phyloP scores from a whole-genome alignment of 2,329 filamentous ascomycete species.

The Curvularia sp. region DNA sequence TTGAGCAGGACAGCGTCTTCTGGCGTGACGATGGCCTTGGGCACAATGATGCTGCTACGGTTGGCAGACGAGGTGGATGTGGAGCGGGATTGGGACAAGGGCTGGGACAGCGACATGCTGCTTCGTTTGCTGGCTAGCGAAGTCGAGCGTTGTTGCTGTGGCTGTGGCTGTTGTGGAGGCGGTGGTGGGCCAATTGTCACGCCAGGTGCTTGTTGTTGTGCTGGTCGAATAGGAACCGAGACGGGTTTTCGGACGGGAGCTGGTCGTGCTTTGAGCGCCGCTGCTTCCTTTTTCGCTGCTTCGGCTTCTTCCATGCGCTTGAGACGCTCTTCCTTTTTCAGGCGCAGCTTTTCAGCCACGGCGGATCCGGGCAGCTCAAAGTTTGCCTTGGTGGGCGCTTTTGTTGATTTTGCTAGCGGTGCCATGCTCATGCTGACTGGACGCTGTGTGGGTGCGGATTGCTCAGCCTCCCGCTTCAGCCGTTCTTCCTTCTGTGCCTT shows the following conservation, averaged over 20 bases:
- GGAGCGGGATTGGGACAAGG: slow-evolving; percentile 27
- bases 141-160: slow-evolving; percentile 19
- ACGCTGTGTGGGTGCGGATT: slow-evolving; percentile 12
- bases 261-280: slow-evolving; percentile 37
- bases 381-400: slow-evolving; percentile 58
- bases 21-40: slow-evolving; percentile 38
- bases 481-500: slow-evolving; percentile 46
- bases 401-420: slow-evolving; percentile 55
- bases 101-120: slow-evolving; percentile 30
- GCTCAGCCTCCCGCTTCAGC: slow-evolving; percentile 37
- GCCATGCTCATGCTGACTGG: slow-evolving; percentile 39
- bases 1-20: slow-evolving; percentile 42
- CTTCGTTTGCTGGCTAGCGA: slow-evolving; percentile 34
- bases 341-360: slow-evolving; percentile 49
- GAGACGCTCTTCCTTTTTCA: slow-evolving; percentile 45
- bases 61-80: slow-evolving; percentile 34
- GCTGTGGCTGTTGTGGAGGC: slow-evolving; percentile 8
- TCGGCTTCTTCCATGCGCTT: slow-evolving; percentile 44
- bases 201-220: slow-evolving; percentile 28
- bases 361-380: slow-evolving; percentile 63
- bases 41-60: slow-evolving; percentile 33
- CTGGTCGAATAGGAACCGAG: slow-evolving; percentile 55
- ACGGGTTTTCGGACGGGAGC: slow-evolving; percentile 54
- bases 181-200: slow-evolving; percentile 24
- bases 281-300: slow-evolving; percentile 49